Evolutionary conservation across 2,329 filamentous ascomycete species (phyloP), one percentile per base, ranked within the genome.

Genomic region (Sporothrix mexicana): DNA sequence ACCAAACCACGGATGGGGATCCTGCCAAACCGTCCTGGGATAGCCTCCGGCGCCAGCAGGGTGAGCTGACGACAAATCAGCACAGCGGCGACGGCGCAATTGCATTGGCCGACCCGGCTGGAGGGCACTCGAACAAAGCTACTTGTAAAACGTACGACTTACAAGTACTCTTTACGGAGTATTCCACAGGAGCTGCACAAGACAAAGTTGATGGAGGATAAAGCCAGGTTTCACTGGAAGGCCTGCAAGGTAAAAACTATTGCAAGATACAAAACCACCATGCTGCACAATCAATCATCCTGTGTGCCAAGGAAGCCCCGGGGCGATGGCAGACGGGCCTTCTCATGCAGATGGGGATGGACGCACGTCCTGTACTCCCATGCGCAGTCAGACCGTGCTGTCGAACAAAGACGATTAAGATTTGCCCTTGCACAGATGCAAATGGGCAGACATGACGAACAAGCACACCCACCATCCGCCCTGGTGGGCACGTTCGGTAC

Each of bases 381-480:
- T 12, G n/a, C n/a, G 3, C 30, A 36, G 30, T 36, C 30, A 36
- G 30, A 36, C 41, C 41, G 36, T 66, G 10, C 9, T 47, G 61
- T 25, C 25, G 41, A 45, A 64, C 59, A 43, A 62, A 20, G n/a
- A 36, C 30, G 15, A 3, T 47, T 6, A 43, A 47, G 20, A 20
- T 64, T 36, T 66, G n/a, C 20, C 61, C 41, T 66, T 25, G 61
- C 61, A 66, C 20, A 55, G 20, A 49, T 17, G 43, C 41, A 47
- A n/a, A 72, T 43, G 15, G 36, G 53, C 61, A 23, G 20, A 45
- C 61, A 17, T 45, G 20, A 47, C 23, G 61, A 36, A 64, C 61
- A 66, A 66, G 61, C 71, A 72, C 66, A 72, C 71, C 70, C 70
- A 47, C 70, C 70, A 72, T 36, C 64, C 62, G 30, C 15, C 23